phyloP scores from a whole-genome alignment of 2,329 filamentous ascomycete genomes.

The Pestalotiopsis fici region DNA sequence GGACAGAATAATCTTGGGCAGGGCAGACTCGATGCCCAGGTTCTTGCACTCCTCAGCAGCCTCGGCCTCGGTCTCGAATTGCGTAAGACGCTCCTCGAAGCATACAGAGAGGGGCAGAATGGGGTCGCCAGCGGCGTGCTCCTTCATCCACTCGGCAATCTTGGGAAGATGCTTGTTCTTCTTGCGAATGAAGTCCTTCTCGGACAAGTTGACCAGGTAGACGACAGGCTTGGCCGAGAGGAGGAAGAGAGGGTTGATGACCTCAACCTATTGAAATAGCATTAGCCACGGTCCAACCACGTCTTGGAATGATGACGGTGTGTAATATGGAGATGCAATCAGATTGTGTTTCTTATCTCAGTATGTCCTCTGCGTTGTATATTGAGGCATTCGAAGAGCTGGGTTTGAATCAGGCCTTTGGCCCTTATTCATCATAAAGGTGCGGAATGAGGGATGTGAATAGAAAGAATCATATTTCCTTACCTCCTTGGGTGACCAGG shows the following conservation, averaged over 20 bases:
- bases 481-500: constrained; percentile 96
- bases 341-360: constrained; percentile 85
- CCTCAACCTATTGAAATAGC: constrained; percentile 71
- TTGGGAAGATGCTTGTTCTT: constrained; percentile 99
- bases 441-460: constrained; percentile 15
- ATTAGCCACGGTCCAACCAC: constrained; percentile 26
- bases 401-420: constrained; percentile 92
- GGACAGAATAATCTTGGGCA: constrained; percentile 87
- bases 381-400: constrained; percentile 97
- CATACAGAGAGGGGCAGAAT: constrained; percentile 91
- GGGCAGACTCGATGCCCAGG: constrained; percentile 79
- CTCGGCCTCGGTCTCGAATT: constrained; percentile 75
- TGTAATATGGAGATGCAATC: constrained; percentile 41
- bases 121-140: constrained; percentile 82
- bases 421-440: constrained; percentile 97
- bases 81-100: constrained; percentile 89
- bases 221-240: constrained; percentile 96
- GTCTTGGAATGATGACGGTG: constrained; percentile 14
- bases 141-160: constrained; percentile 94
- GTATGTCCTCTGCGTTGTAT: constrained; percentile 73
- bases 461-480: constrained; percentile 33
- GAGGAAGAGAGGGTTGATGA: constrained; percentile 95
- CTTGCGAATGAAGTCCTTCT: constrained; percentile 95
- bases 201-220: constrained; percentile 94
- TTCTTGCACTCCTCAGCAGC: constrained; percentile 86